A percentile compares a stretch with the other conserved stretches of the same genome.
phyloP scores from a whole-genome alignment of 495 filamentous ascomycete genomes.

The Echria macrotheca region DNA sequence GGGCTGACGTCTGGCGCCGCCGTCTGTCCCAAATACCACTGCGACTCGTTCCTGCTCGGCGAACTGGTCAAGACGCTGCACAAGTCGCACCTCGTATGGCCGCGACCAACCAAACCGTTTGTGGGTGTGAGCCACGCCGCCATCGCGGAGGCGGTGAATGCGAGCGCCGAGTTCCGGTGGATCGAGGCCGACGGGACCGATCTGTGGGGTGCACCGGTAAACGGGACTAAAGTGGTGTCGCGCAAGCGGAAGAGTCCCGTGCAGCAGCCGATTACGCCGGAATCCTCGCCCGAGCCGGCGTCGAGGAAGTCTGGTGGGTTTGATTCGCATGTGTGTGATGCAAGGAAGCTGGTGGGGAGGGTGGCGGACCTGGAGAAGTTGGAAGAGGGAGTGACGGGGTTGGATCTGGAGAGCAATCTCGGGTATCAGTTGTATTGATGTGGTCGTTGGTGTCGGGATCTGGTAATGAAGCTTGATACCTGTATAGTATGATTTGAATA shows the following conservation, averaged over 20 bases:
- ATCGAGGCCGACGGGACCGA: neutral
- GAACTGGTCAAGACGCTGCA: slow-evolving; percentile 24
- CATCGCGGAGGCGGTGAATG: slow-evolving; percentile 10
- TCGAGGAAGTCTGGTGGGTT: neutral
- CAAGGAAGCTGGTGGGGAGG: slow-evolving; percentile 11
- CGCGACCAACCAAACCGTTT: slow-evolving; percentile 19
- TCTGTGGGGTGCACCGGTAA: neutral
- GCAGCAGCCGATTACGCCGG: slow-evolving; percentile 18
- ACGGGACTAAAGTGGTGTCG: neutral
- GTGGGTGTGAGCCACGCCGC: slow-evolving; percentile 16
- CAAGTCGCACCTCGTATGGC: slow-evolving; percentile 12
- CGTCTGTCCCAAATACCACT: slow-evolving; percentile 14
- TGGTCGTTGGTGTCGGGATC: no score
- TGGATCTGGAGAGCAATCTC: slow-evolving; percentile 22
- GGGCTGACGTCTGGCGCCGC: slow-evolving; percentile 7
- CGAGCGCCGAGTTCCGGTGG: slow-evolving; percentile 5
- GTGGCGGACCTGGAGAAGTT: slow-evolving; percentile 16
- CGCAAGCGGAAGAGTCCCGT: slow-evolving; percentile 12
- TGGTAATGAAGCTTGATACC: no score
- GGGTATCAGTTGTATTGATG: slow-evolving; percentile 24
- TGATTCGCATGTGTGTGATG: slow-evolving; percentile 17
- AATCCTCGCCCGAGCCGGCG: slow-evolving; percentile 23
- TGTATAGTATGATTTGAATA: no score
- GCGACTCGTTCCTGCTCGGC: slow-evolving; percentile 27
- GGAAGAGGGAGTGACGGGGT: slow-evolving; percentile 15